Evolutionary conservation across 257 asterid genomes (phyloP), one percentile per base, ranked within the genome.

Genomic region (Plectranthus barbatus): DNA sequence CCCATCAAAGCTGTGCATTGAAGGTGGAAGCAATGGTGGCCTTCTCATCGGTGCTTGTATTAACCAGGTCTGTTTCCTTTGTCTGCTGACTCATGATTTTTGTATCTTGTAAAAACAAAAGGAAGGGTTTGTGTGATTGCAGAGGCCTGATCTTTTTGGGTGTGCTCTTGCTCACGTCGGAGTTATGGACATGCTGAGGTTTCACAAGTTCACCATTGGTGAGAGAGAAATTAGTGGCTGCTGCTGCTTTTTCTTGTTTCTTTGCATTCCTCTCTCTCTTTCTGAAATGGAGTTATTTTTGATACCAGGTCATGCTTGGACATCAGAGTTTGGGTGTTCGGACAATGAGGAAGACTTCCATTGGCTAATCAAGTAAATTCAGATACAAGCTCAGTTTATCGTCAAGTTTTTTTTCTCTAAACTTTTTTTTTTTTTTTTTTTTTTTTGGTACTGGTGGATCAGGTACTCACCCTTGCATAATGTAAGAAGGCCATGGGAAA

Each of bases 91-190:
- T 9, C n/a, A 26, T 2, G 3, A 26, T 26, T 26, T 56, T 20
- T 41, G 7, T 41, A 13, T 6, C 2, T 41, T 37, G 15, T 51
- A 12, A 26, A 1, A 26, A n/a, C n/a, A n/a, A n/a, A n/a, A n/a
- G n/a, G 3, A 26, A 1, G 31, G 2, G 3, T 5, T 20, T 49
- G 12, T 13, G 14, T 9, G 24, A 47, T 69, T 62, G 67, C 78
- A 90, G 99, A 85, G 95, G 66, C 99, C 99, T 69, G 97, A 90
- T 82, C 95, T 93, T 6, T 93, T 84, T 68, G 97, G 96, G 3
- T 93, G 99, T 69, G 99, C 96, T 60, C 92, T 90, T 46, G 94
- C 96, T 63, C 99, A 93, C 77, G 97, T 87, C 77, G 99, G 97
- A 40, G 99, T 93, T 7, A 87, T 87, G 95, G 97, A 93, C 73